Evolutionary conservation across 2,329 filamentous ascomycete species (phyloP), one percentile per base, ranked within the genome.

Genomic region (Diplodia seriata): DNA sequence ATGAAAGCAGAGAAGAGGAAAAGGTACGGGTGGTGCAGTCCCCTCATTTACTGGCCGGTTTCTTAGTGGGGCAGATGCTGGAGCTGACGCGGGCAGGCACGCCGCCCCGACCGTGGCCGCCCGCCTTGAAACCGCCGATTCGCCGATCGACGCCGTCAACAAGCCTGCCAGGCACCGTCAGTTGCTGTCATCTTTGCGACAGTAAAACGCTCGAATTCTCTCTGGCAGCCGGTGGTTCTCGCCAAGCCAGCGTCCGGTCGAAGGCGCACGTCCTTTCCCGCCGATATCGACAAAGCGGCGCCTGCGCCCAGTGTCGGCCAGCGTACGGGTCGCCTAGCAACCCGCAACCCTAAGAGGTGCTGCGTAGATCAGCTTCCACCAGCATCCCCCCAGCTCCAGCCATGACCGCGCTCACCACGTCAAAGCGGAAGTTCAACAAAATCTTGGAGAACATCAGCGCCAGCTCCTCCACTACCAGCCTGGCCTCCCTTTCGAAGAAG

Each of bases 351-450:
- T 50, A 50, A 62, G 29, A 62, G 57, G 47, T 38, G 40, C 57
- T 49, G 57, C 57, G 63, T 56, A 36, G 64, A 66, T 59, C 64
- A 51, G 54, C 54, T 67, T 40, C 43, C 54, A 26, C 33, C 38
- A 18, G 29, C 54, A 29, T 51, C 54, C 54, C 26, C 61, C 29
- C 31, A 67, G 47, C 31, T 26, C 40, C 56, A 54, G 69, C 20
- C 36, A 80, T 79, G 78, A 74, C 76, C 12, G 81, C 81, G 55
- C 91, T 93, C 83, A 91, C 91, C 76, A 87, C 90, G 29, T 92
- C 90, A n/a, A 94, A 94, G 81, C 86, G 91, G 73, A 94, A 94
- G 79, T 93, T 94, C 82, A 91, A 93, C 79, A 86, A 86, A 73
- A 84, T 93, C 18, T 83, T 94, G 33, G 90, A 93, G 75, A 81